Evolutionary conservation across 768 basidiomycete species (phyloP).

Genomic region (Lentinula guzmanii): DNA sequence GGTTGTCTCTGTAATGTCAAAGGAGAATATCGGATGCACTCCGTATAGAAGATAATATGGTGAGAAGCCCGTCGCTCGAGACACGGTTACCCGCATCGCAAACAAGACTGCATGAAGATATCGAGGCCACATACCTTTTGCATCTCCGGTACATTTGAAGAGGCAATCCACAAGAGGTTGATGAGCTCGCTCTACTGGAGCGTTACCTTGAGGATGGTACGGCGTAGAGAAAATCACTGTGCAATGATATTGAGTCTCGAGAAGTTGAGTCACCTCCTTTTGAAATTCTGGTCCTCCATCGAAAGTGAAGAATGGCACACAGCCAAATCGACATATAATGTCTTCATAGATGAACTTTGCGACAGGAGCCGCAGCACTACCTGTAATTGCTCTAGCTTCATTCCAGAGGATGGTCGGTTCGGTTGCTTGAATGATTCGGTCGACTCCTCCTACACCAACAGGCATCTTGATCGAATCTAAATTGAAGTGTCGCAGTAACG

Average conservation of each 20-base stretch:
- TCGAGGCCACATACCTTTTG: conserved; percentile 19
- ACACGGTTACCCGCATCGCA: conserved; percentile 19
- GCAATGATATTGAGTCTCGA: conserved; percentile 18
- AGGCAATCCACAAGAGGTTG: conserved; percentile 17
- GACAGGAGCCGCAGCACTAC: conserved; percentile 9
- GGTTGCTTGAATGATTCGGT: conserved; percentile 20
- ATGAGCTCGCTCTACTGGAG: conserved; percentile 22
- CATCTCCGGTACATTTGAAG: conserved; percentile 13
- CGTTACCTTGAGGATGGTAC: conserved; percentile 20
- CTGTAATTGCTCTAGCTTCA: conserved; percentile 12
- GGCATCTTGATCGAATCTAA: conserved; percentile 26
- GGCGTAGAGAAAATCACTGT: conserved; percentile 13
- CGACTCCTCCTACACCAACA: conserved; percentile 11
- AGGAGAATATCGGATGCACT: conserved; percentile 19
- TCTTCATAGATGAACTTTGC: conserved; percentile 24
- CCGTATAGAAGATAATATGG: conserved; percentile 27
- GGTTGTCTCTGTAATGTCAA: conserved; percentile 21
- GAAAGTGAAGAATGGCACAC: conserved; percentile 13
- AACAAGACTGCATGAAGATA: conserved; percentile 18
- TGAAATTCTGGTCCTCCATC: conserved; percentile 27
- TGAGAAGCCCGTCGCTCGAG: conserved; percentile 21
- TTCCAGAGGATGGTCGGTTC: conserved; percentile 17
- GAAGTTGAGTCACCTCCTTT: conserved; percentile 14
- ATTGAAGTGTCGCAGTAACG: background rate
- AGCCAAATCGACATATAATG: conserved; percentile 20